Evolutionary conservation across 2,329 filamentous ascomycete species (phyloP).

Genomic region (Ophiocordyceps robertsii): DNA sequence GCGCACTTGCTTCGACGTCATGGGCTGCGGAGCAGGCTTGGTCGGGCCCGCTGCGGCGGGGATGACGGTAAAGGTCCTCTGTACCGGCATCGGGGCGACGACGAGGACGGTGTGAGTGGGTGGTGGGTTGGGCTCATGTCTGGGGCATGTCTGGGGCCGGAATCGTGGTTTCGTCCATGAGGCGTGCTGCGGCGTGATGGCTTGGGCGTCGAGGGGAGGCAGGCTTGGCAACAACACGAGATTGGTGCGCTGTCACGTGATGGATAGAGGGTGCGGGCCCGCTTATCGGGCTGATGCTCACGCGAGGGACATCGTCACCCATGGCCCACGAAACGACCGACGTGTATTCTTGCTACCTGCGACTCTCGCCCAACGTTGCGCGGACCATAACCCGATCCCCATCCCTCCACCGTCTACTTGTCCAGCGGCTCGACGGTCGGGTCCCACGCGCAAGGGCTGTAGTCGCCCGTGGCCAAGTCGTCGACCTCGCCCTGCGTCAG

Average conservation of each 20-base stretch:
- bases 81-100: constrained; percentile 17
- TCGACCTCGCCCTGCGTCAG: constrained; percentile 38
- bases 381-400: too few relatives aligned
- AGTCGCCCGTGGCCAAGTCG: constrained; percentile 34
- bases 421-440: constrained; percentile 35
- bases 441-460: constrained; percentile 43
- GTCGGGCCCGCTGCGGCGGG: constrained; percentile 12
- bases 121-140: background rate
- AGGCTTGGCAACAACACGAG: too few relatives aligned
- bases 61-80: constrained; percentile 31
- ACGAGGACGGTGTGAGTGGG: constrained; percentile 1
- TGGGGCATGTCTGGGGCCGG: background rate
- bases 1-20: constrained; percentile 28
- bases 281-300: too few relatives aligned
- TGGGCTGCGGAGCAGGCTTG: constrained; percentile 9
- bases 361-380: too few relatives aligned
- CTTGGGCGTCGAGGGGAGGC: too few relatives aligned
- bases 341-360: too few relatives aligned
- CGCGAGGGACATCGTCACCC: too few relatives aligned
- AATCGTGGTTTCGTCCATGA: too few relatives aligned
- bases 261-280: too few relatives aligned
- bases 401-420: constrained; percentile 11
- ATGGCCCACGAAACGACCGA: too few relatives aligned
- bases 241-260: too few relatives aligned
- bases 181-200: too few relatives aligned